Evolutionary conservation across 768 basidiomycete species (phyloP).

Genomic region (Auriculariales sp.): DNA sequence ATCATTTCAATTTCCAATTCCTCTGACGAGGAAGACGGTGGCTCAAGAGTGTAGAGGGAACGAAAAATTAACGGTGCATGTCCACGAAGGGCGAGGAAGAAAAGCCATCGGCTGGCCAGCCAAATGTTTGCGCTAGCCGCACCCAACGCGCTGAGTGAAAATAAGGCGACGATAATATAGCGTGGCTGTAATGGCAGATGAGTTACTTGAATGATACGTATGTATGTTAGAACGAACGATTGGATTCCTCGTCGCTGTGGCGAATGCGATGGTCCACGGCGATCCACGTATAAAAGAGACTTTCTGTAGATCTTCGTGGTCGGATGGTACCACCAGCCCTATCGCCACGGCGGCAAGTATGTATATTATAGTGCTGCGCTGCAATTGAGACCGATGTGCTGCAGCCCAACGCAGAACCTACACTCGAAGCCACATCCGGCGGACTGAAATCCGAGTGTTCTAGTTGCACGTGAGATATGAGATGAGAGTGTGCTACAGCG

Average conservation of each 20-base stretch:
- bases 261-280: not conserved
- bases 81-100: not conserved
- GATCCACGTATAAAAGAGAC: not conserved
- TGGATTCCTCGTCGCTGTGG: not conserved
- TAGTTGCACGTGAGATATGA: not conserved
- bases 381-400: not conserved
- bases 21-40: not conserved
- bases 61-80: not conserved
- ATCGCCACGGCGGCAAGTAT: not conserved
- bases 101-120: conserved; percentile 1
- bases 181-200: not conserved
- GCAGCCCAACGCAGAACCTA: not conserved
- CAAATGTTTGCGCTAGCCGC: conserved; percentile 1
- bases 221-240: not conserved
- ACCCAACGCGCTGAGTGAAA: not conserved
- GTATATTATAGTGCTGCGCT: not conserved
- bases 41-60: not conserved
- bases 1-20: not conserved
- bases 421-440: conserved; percentile 1
- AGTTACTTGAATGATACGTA: not conserved
- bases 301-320: not conserved
- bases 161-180: not conserved
- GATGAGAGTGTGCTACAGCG: not conserved
- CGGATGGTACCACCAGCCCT: not conserved
- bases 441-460: not conserved